Conservation (phyloP, 2,329 filamentous ascomycete species). For the Pleurostoma richardsiae region DNA sequence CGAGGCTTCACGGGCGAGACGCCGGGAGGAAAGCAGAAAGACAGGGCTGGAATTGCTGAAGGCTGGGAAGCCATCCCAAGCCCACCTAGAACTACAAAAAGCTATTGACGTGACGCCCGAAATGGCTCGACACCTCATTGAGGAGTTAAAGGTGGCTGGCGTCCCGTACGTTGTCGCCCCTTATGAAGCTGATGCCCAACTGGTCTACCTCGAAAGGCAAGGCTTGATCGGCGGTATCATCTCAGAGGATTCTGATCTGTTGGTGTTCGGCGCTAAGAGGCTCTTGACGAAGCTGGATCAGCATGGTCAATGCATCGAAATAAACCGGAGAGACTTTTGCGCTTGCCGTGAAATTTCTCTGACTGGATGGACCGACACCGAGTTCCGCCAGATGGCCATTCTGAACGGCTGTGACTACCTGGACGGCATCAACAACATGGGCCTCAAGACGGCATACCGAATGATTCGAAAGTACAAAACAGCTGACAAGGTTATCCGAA, state of each 20-base stretch:
- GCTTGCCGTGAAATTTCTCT: constrained; percentile 83
- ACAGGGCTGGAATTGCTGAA: constrained; percentile 73
- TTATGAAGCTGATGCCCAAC: constrained; percentile 95
- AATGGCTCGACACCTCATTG: constrained; percentile 89
- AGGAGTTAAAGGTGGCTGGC: constrained; percentile 76
- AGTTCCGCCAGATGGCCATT: constrained; percentile 95
- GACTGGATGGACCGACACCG: constrained; percentile 84
- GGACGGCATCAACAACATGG: constrained; percentile 77
- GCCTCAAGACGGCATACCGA: constrained; percentile 88
- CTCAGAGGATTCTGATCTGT: constrained; percentile 91
- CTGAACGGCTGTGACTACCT: constrained; percentile 95
- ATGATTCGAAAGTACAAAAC: constrained; percentile 87
- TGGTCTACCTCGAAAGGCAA: constrained; percentile 86
- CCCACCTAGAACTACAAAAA: constrained; percentile 85
- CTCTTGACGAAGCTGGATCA: constrained; percentile 92
- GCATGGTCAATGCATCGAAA: constrained; percentile 87
- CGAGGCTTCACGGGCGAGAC: constrained; percentile 70
- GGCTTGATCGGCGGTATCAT: constrained; percentile 83
- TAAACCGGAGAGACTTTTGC: constrained; percentile 84
- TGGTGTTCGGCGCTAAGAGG: constrained; percentile 90
- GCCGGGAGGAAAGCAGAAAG: constrained; percentile 71
- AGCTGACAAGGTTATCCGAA: constrained; percentile 74
- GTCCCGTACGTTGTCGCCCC: constrained; percentile 90
- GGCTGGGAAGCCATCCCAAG: constrained; percentile 75
- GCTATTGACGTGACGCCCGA: constrained; percentile 92